Percentiles rank a stretch among this genome's conserved stretches.
These are phyloP conservation scores for Lumnitzera littorea DNA, from an alignment of 345 rosid genomes.

Conservation along the genomic window DNA sequence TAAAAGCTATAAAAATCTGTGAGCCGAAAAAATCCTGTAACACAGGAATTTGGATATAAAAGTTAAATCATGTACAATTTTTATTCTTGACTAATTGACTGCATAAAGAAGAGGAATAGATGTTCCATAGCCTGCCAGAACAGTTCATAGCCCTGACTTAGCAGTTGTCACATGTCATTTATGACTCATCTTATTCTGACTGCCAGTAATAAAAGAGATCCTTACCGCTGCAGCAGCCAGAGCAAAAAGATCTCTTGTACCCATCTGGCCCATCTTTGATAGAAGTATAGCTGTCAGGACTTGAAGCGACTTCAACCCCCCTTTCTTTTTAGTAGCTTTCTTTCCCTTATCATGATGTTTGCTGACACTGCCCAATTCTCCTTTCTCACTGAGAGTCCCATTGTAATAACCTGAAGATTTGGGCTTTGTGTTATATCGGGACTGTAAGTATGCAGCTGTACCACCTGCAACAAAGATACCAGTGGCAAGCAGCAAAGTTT, in stretches of 20 bases:
- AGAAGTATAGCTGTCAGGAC: conserved; percentile 69
- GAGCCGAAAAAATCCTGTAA: too few species aligned
- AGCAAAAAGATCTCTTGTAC: conserved; percentile 80
- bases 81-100: too few species aligned
- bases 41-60: too few species aligned
- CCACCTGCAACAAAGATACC: conserved; percentile 85
- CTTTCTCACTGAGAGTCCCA: conserved; percentile 39
- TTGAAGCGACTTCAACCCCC: conserved; percentile 74
- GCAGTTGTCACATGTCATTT: too few species aligned
- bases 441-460: conserved; percentile 64
- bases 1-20: too few species aligned
- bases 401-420: conserved; percentile 35
- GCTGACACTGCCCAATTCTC: conserved; percentile 24
- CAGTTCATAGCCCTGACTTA: too few species aligned
- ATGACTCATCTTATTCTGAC: too few species aligned
- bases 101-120: too few species aligned
- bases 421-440: conserved; percentile 32
- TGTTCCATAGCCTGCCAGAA: too few species aligned
- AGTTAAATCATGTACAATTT: too few species aligned
- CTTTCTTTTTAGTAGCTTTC: conserved; percentile 40
- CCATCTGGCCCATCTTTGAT: conserved; percentile 78
- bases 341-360: conserved; percentile 28
- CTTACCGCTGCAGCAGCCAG: conserved; percentile 75
- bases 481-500: conserved; percentile 67
- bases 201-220: background rate